Evolutionary conservation across 495 filamentous ascomycete genomes (phyloP).

Genomic region (Hypomontagnella monticulosa): DNA sequence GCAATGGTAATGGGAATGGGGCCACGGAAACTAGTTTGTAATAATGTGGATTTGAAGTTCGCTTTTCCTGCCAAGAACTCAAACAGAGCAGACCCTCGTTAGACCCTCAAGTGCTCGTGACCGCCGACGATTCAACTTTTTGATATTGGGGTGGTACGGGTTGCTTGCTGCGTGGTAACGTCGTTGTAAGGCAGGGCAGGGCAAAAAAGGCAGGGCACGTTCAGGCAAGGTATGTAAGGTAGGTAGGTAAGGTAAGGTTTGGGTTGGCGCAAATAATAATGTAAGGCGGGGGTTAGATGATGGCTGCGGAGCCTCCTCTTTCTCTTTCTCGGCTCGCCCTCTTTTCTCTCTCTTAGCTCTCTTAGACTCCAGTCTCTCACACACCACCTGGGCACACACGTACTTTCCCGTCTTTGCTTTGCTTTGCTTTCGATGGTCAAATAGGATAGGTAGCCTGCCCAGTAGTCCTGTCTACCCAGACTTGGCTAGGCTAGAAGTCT

Average conservation of each 20-base stretch:
- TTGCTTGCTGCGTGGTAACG: slow-evolving; percentile 37
- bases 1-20: slow-evolving; percentile 14
- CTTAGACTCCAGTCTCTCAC: too few relatives aligned
- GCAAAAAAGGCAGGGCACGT: neutral
- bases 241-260: slow-evolving; percentile 28
- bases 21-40: slow-evolving; percentile 37
- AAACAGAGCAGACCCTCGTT: slow-evolving; percentile 26
- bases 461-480: too few relatives aligned
- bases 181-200: slow-evolving; percentile 36
- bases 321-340: slow-evolving; percentile 10
- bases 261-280: slow-evolving; percentile 42
- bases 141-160: slow-evolving; percentile 38
- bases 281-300: slow-evolving; percentile 38
- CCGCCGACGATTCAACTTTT: slow-evolving; percentile 31
- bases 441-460: too few relatives aligned
- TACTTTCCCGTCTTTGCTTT: too few relatives aligned
- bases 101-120: slow-evolving; percentile 44
- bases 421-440: too few relatives aligned
- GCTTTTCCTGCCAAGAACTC: slow-evolving; percentile 27
- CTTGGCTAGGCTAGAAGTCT: too few relatives aligned
- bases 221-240: slow-evolving; percentile 21
- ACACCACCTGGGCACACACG: too few relatives aligned
- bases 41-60: slow-evolving; percentile 33
- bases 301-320: slow-evolving; percentile 41
- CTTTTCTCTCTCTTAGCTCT: slow-evolving; percentile 6